Conservation (phyloP, 176 grass and related monocot species). For the Oryza rufipogon region DNA sequence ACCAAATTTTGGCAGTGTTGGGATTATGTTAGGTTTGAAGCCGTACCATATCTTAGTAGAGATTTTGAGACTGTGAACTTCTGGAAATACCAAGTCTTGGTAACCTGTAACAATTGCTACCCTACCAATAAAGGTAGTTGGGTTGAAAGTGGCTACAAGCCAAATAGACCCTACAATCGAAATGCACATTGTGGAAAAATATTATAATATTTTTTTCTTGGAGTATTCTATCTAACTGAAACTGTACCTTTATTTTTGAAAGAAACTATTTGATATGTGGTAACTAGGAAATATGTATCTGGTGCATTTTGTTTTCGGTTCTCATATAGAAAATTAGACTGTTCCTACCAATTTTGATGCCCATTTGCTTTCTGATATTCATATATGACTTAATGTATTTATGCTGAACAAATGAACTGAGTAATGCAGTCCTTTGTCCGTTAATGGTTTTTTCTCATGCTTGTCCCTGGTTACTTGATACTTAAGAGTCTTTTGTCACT, state of each 20-base stretch:
- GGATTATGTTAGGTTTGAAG: too few relatives aligned
- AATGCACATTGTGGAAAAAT: too few relatives aligned
- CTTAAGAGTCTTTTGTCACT: background rate
- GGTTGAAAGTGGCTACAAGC: too few relatives aligned
- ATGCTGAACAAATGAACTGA: background rate
- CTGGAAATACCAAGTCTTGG: too few relatives aligned
- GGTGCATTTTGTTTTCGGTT: background rate
- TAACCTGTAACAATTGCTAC: too few relatives aligned
- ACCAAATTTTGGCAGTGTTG: too few relatives aligned
- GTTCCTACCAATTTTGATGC: conserved; percentile 12
- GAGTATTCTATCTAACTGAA: conserved; percentile 10
- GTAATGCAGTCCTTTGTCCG: background rate
- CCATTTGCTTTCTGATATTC: conserved; percentile 25
- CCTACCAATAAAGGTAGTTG: too few relatives aligned
- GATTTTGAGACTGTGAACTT: too few relatives aligned
- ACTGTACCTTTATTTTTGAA: background rate
- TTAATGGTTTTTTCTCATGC: conserved; percentile 23
- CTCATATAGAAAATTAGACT: background rate
- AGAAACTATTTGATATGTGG: background rate
- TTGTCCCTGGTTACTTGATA: conserved; percentile 26
- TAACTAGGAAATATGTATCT: background rate
- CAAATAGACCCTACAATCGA: too few relatives aligned
- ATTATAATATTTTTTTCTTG: background rate
- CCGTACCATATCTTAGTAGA: too few relatives aligned
- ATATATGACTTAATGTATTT: background rate